These are phyloP conservation scores for Mycena amicta DNA, from an alignment of 768 basidiomycete species.

Conservation along the genomic window DNA sequence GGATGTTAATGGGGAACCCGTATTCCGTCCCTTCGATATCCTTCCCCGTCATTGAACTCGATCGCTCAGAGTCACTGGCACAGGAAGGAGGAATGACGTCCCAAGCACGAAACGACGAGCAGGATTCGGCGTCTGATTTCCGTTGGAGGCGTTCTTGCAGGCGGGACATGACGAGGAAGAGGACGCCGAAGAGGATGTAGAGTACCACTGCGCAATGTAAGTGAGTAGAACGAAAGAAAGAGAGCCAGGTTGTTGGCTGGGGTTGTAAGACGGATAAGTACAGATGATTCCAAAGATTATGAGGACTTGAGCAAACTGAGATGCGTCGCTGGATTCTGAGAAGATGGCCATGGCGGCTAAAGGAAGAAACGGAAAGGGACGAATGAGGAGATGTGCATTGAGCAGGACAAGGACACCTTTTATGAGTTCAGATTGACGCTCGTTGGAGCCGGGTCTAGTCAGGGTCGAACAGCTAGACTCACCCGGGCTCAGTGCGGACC, in stretches of 20 bases:
- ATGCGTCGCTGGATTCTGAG: background rate
- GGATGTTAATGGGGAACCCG: no score
- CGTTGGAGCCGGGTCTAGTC: no score
- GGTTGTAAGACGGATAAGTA: background rate
- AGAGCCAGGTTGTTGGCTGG: background rate
- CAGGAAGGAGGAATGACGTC: background rate
- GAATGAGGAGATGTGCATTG: no score
- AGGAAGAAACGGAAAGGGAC: background rate
- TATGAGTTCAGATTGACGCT: no score
- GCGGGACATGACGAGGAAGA: constrained; percentile 19
- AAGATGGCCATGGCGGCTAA: background rate
- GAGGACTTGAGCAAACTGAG: constrained; percentile 20
- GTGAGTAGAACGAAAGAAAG: background rate
- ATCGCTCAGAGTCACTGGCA: background rate
- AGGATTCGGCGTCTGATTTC: constrained; percentile 5
- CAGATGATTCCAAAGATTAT: constrained; percentile 16
- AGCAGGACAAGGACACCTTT: no score
- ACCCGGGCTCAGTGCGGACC: no score
- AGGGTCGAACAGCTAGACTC: no score
- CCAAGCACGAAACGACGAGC: constrained; percentile 1
- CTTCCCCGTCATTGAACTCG: no score
- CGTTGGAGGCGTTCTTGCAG: constrained; percentile 19
- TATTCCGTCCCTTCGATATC: no score
- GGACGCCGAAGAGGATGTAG: constrained; percentile 20
- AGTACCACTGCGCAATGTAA: constrained; percentile 14